phyloP scores from a whole-genome alignment of 2,329 filamentous ascomycete genomes.

The Fusarium austroafricanum region DNA sequence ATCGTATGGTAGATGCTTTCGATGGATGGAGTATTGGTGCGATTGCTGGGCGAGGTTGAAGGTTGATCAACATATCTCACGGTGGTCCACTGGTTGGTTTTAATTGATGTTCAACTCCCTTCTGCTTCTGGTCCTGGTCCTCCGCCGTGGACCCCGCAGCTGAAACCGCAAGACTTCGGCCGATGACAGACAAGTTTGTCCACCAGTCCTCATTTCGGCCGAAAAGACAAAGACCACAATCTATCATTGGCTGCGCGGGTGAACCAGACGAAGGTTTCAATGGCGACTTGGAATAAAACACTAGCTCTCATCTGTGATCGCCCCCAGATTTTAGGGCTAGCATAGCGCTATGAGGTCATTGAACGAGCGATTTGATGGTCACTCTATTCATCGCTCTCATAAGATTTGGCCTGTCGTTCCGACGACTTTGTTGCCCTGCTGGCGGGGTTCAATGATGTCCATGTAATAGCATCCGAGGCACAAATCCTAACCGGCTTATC shows the following conservation, averaged over 20 bases:
- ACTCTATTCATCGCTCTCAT: not conserved
- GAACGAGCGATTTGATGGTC: conserved; percentile 19
- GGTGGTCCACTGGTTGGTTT: not conserved
- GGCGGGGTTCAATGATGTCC: not conserved
- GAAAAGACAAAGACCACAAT: conserved; percentile 3
- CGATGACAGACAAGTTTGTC: conserved; percentile 24
- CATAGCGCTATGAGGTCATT: conserved; percentile 42
- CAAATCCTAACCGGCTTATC: not conserved
- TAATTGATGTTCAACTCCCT: conserved; percentile 25
- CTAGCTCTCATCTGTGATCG: conserved; percentile 19
- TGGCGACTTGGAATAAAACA: conserved; percentile 16
- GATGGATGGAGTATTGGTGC: not conserved
- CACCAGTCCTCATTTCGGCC: conserved; percentile 34
- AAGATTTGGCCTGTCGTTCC: conserved; percentile 22
- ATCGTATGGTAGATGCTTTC: not conserved
- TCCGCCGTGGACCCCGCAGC: conserved; percentile 31
- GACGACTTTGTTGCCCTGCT: conserved; percentile 6
- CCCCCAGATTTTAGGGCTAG: conserved; percentile 42
- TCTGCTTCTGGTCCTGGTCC: conserved; percentile 36
- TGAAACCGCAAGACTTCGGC: conserved; percentile 30
- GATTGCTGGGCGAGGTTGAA: conserved; percentile 2
- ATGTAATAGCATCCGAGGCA: conserved; percentile 14
- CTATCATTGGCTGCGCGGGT: conserved; percentile 29
- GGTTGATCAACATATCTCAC: not conserved
- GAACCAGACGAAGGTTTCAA: conserved; percentile 7